Evolutionary conservation across 257 asterid genomes (phyloP).

Genomic region (Fraxinus pennsylvanica): DNA sequence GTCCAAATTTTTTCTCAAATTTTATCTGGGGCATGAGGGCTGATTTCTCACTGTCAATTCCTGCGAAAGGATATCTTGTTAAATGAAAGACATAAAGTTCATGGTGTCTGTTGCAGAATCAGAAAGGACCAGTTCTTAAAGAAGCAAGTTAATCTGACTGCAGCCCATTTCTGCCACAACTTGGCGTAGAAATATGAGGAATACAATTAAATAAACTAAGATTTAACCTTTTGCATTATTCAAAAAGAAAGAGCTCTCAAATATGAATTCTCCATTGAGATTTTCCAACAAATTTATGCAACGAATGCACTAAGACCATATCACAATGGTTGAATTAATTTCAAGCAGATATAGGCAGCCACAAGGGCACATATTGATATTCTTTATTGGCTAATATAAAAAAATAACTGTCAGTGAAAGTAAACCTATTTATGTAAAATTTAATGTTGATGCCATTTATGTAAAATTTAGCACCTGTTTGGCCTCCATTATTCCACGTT

Average conservation of each 20-base stretch:
- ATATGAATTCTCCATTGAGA: background rate
- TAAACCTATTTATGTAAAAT: background rate
- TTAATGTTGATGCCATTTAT: background rate
- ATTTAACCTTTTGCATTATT: background rate
- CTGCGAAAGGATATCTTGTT: constrained; percentile 39
- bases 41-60: constrained; percentile 75
- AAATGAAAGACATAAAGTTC: background rate
- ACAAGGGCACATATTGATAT: background rate
- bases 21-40: constrained; percentile 82
- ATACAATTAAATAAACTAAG: background rate
- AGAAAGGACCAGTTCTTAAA: background rate
- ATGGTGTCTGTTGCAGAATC: background rate
- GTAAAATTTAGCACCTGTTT: too few relatives aligned
- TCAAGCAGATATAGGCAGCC: background rate
- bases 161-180: background rate
- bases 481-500: too few relatives aligned
- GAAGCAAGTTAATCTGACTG: background rate
- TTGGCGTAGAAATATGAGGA: background rate
- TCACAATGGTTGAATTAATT: background rate
- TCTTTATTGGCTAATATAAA: background rate
- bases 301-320: background rate
- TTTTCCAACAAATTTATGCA: background rate
- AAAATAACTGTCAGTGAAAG: background rate
- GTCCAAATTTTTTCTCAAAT: constrained; percentile 88
- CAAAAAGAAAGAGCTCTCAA: background rate